Percentiles rank a stretch among this genome's conserved stretches.
phyloP scores from a whole-genome alignment of 805 yeast species.

The Teunomyces pallodes region DNA sequence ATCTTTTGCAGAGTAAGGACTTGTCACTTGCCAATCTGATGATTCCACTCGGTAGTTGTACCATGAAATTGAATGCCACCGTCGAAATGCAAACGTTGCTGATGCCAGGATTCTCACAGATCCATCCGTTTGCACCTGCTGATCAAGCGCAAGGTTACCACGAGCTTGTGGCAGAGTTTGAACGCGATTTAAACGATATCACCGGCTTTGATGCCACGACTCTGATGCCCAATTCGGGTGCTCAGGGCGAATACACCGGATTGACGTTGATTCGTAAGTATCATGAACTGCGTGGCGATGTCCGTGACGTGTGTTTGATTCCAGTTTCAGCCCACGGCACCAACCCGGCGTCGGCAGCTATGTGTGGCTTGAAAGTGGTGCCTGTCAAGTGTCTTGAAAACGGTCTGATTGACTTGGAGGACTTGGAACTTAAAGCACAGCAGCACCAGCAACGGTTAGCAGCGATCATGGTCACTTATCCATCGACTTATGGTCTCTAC shows the following conservation, averaged over 20 bases:
- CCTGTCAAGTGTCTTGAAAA: conserved; percentile 82
- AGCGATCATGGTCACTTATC: conserved; percentile 94
- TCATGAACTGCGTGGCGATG: conserved; percentile 66
- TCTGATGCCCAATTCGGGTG: conserved; percentile 96
- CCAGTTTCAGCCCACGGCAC: conserved; percentile 99
- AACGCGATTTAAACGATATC: conserved; percentile 80
- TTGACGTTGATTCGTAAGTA: conserved; percentile 80
- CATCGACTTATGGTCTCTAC: conserved; percentile 94
- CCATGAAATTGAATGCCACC: conserved; percentile 95
- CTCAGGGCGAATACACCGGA: conserved; percentile 97
- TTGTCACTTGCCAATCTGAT: conserved; percentile 91
- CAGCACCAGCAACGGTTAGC: conserved; percentile 72
- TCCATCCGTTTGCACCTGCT: conserved; percentile 91
- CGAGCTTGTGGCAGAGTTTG: conserved; percentile 72
- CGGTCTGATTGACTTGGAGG: conserved; percentile 83
- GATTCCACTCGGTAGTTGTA: conserved; percentile 97
- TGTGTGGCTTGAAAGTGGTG: conserved; percentile 93
- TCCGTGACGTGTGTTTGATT: conserved; percentile 83
- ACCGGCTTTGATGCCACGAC: conserved; percentile 93
- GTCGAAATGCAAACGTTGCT: conserved; percentile 93
- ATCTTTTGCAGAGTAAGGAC: conserved; percentile 79
- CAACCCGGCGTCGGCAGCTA: conserved; percentile 97
- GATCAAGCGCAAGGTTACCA: conserved; percentile 88
- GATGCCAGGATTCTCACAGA: conserved; percentile 85
- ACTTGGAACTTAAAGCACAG: conserved; percentile 68